A percentile compares a stretch with the other conserved stretches of the same genome.
These are phyloP conservation scores for Pugionium dolabratum DNA, from an alignment of 345 rosid species.

Conservation along the genomic window DNA sequence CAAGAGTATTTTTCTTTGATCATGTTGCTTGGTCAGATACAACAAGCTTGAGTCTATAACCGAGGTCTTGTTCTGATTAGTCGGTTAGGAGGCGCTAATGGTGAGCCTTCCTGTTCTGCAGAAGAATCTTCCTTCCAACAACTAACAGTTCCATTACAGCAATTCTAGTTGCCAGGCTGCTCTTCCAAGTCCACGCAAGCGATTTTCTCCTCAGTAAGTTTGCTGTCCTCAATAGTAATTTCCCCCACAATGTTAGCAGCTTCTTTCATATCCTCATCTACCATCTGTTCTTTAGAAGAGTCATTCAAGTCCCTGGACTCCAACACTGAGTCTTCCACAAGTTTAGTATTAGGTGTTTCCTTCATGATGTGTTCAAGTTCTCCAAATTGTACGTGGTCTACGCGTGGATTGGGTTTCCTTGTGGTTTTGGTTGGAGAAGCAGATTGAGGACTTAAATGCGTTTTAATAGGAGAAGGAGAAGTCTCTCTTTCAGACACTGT, in stretches of 20 bases:
- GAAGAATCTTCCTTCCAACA: conserved; percentile 38
- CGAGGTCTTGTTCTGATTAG: conserved; percentile 37
- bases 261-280: conserved; percentile 32
- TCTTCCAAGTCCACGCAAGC: conserved; percentile 31
- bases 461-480: conserved; percentile 42
- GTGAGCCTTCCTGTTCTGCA: conserved; percentile 32
- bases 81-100: conserved; percentile 42
- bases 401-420: conserved; percentile 43
- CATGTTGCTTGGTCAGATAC: conserved; percentile 6
- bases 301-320: conserved; percentile 33
- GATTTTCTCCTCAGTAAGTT: conserved; percentile 26
- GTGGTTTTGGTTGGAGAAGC: conserved; percentile 46
- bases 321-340: conserved; percentile 37
- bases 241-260: conserved; percentile 33
- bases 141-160: conserved; percentile 21
- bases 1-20: background rate
- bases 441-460: conserved; percentile 37
- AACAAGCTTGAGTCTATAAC: conserved; percentile 1
- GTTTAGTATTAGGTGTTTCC: conserved; percentile 29
- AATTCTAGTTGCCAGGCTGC: conserved; percentile 34
- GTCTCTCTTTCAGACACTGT: conserved; percentile 1
- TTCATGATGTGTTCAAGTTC: conserved; percentile 28
- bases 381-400: conserved; percentile 29
- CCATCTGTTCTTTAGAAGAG: conserved; percentile 40
- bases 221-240: conserved; percentile 30